These are phyloP conservation scores for Aspergillus wentii DNA, from an alignment of 495 filamentous ascomycete species.

Conservation along the genomic window DNA sequence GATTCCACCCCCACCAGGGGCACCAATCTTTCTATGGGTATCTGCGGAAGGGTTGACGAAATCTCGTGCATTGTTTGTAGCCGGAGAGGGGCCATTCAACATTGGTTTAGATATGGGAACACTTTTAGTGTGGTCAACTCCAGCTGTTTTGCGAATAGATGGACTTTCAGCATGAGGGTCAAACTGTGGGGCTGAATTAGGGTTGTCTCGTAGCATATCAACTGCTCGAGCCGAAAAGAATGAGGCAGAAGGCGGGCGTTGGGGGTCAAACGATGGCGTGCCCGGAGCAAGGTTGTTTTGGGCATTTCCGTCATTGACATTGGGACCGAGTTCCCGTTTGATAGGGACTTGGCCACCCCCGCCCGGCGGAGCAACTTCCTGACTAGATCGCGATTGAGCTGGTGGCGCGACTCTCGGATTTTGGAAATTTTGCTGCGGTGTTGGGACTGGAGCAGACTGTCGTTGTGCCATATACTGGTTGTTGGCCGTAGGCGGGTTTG, in stretches of 20 bases:
- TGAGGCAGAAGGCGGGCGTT: conserved; percentile 40
- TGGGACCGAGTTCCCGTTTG: conserved; percentile 22
- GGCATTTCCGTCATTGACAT: conserved; percentile 18
- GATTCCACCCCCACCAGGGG: conserved; percentile 46
- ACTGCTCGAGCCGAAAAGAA: conserved; percentile 79
- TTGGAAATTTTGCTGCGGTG: conserved; percentile 15
- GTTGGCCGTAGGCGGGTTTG: conserved; percentile 12
- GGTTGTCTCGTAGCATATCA: conserved; percentile 40
- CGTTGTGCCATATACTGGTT: conserved; percentile 13
- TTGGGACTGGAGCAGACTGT: conserved; percentile 13
- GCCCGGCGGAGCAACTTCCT: conserved; percentile 5
- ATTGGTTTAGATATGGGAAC: conserved; percentile 55
- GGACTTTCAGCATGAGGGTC: conserved; percentile 81
- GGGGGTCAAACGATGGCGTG: too few species aligned
- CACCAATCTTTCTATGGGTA: conserved; percentile 65
- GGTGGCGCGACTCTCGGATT: conserved; percentile 18
- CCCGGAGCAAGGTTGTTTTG: conserved; percentile 26
- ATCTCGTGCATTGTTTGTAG: conserved; percentile 32
- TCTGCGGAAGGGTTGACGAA: conserved; percentile 70
- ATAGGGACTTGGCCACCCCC: conserved; percentile 14
- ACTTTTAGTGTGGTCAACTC: conserved; percentile 75
- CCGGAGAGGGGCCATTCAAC: conserved; percentile 23
- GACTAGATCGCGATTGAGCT: conserved; percentile 13
- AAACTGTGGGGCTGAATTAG: conserved; percentile 56
- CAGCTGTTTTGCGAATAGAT: conserved; percentile 82